phyloP scores from a whole-genome alignment of 2,329 filamentous ascomycete genomes.

The Byssochlamys sp. region DNA sequence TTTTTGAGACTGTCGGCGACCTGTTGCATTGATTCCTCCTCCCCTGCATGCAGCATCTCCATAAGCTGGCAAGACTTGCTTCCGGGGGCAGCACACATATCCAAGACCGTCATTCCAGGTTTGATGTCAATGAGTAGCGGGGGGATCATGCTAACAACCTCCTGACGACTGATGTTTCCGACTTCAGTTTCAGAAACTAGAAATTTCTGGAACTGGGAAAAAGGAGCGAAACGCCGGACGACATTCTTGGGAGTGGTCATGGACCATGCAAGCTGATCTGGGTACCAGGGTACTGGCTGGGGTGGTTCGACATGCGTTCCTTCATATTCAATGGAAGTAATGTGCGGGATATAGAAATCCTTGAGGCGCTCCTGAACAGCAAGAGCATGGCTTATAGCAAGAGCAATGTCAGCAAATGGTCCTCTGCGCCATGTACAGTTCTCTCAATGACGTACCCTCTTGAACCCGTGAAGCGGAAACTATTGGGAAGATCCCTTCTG shows the following conservation, averaged over 20 bases:
- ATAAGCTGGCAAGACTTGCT: conserved; percentile 94
- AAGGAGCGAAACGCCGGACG: conserved; percentile 83
- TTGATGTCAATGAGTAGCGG: conserved; percentile 83
- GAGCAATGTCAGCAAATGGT: background rate
- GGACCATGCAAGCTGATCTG: conserved; percentile 87
- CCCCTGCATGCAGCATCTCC: conserved; percentile 85
- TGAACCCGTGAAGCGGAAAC: conserved; percentile 92
- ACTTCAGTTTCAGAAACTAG: conserved; percentile 93
- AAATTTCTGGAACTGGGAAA: conserved; percentile 93
- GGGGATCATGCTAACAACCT: conserved; percentile 98
- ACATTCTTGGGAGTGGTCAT: conserved; percentile 98
- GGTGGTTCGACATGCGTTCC: conserved; percentile 74
- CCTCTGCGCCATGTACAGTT: background rate
- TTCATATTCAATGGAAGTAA: conserved; percentile 74
- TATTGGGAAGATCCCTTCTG: conserved; percentile 81
- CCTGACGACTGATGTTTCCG: conserved; percentile 93
- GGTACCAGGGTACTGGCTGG: conserved; percentile 78
- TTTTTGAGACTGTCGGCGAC: conserved; percentile 56
- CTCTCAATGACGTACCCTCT: conserved; percentile 56
- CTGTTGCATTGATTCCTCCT: conserved; percentile 74
- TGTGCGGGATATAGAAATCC: conserved; percentile 80
- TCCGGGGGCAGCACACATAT: conserved; percentile 91
- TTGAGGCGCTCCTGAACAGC: conserved; percentile 81
- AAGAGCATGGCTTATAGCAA: conserved; percentile 64
- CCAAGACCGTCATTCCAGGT: conserved; percentile 84